phyloP scores from a whole-genome alignment of 108 stramenopile genomes.

The Seminavis robusta region DNA sequence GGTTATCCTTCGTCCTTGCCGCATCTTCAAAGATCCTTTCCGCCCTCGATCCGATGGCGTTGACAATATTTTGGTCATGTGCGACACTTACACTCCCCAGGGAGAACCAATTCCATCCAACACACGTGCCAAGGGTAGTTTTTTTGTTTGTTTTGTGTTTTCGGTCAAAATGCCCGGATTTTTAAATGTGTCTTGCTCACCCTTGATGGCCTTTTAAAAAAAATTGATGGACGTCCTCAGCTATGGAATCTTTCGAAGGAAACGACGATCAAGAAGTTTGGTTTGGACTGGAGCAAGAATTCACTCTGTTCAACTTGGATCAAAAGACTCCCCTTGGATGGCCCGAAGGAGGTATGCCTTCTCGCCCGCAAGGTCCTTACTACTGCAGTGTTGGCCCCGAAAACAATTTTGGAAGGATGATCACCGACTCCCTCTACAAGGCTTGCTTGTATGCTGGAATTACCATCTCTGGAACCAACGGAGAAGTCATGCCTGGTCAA shows the following conservation, averaged over 20 bases:
- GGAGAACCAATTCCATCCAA: conserved; percentile 86
- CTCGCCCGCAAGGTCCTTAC: conserved; percentile 93
- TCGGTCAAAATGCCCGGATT: neutral
- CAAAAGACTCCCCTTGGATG: conserved; percentile 91
- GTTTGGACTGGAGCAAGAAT: conserved; percentile 98
- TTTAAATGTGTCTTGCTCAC: neutral
- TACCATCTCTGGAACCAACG: conserved; percentile 94
- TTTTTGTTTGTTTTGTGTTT: neutral
- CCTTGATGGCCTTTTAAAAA: neutral
- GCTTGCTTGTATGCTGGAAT: conserved; percentile 95
- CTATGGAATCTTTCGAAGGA: conserved; percentile 74
- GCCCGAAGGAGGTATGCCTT: conserved; percentile 89
- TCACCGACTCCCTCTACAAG: conserved; percentile 94
- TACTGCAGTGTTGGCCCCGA: conserved; percentile 96
- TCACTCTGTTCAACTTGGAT: conserved; percentile 96
- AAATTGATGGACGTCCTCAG: conserved; percentile 12
- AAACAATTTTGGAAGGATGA: conserved; percentile 90
- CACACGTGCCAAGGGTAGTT: conserved; percentile 74
- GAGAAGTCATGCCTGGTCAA: conserved; percentile 99
- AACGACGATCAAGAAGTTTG: conserved; percentile 78
- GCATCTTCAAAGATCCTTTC: conserved; percentile 94
- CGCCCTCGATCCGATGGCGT: conserved; percentile 76
- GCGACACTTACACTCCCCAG: conserved; percentile 92
- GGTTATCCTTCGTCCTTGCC: conserved; percentile 83
- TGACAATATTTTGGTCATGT: conserved; percentile 94